Evolutionary conservation across 2,329 filamentous ascomycete species (phyloP).

Genomic region (Hypoxylon sp.): DNA sequence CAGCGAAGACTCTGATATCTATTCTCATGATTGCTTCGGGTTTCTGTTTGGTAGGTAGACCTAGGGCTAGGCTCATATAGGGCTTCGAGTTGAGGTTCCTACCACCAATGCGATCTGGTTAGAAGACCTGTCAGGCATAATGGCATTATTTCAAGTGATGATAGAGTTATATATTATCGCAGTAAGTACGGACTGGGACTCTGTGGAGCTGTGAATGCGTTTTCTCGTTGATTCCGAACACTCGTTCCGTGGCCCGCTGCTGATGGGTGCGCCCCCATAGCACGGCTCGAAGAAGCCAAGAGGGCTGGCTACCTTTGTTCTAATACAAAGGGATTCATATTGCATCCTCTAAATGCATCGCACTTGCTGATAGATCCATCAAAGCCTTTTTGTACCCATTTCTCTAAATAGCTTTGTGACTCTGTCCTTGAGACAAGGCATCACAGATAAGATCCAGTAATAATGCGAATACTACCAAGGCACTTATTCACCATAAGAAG

Average conservation of each 20-base stretch:
- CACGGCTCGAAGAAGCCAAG: not conserved
- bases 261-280: not conserved
- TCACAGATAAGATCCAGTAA: not conserved
- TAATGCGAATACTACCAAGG: not conserved
- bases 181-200: not conserved
- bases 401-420: not conserved
- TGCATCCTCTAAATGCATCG: not conserved
- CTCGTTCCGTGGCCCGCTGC: not conserved
- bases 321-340: not conserved
- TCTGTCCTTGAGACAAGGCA: constrained; percentile 25
- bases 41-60: not conserved
- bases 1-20: not conserved
- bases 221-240: not conserved
- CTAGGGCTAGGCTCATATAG: not conserved
- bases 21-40: not conserved
- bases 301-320: not conserved
- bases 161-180: not conserved
- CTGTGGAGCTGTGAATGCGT: not conserved
- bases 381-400: not conserved
- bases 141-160: not conserved
- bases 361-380: not conserved
- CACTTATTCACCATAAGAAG: constrained; percentile 7
- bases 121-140: too few relatives aligned
- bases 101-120: not conserved
- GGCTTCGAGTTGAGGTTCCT: not conserved